These are phyloP conservation scores for Verticillium nubilum DNA, from an alignment of 2,329 filamentous ascomycete genomes.

Conservation along the genomic window DNA sequence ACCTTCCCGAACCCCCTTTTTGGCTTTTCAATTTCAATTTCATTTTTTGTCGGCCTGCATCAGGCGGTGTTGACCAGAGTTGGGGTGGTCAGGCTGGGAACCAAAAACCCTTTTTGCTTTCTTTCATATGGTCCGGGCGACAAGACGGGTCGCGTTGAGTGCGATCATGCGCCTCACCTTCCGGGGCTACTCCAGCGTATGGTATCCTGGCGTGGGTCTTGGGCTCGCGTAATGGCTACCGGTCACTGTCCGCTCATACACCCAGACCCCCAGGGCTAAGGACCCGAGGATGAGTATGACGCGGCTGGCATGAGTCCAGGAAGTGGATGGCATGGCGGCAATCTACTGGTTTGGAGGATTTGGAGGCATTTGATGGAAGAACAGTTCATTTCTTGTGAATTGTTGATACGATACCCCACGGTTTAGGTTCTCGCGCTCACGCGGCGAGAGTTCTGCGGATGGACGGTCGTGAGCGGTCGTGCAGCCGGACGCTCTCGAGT, in stretches of 20 bases:
- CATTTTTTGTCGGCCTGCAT: constrained; percentile 1
- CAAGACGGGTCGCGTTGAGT: background rate
- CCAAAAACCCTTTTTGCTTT: background rate
- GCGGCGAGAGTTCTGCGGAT: background rate
- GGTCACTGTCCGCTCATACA: background rate
- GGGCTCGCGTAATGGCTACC: background rate
- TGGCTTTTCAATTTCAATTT: constrained; percentile 1
- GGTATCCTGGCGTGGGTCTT: background rate
- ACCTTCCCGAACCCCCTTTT: constrained; percentile 4
- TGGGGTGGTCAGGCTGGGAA: background rate
- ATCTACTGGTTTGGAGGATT: constrained; percentile 7
- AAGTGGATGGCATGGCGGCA: background rate
- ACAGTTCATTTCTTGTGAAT: constrained; percentile 11
- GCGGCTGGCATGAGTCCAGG: background rate
- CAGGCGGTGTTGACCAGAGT: background rate
- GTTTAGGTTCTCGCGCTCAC: constrained; percentile 6
- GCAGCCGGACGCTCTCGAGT: background rate
- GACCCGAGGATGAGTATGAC: background rate
- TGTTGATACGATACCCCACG: constrained; percentile 12
- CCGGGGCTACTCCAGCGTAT: background rate
- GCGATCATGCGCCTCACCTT: background rate
- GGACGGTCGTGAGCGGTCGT: background rate
- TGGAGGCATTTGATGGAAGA: constrained; percentile 10
- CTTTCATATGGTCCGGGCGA: background rate
- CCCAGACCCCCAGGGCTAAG: background rate